Percentiles rank a stretch among this genome's conserved stretches.
These are phyloP conservation scores for Jaltomata sinuosa DNA, from an alignment of 257 asterid genomes.

Conservation along the genomic window DNA sequence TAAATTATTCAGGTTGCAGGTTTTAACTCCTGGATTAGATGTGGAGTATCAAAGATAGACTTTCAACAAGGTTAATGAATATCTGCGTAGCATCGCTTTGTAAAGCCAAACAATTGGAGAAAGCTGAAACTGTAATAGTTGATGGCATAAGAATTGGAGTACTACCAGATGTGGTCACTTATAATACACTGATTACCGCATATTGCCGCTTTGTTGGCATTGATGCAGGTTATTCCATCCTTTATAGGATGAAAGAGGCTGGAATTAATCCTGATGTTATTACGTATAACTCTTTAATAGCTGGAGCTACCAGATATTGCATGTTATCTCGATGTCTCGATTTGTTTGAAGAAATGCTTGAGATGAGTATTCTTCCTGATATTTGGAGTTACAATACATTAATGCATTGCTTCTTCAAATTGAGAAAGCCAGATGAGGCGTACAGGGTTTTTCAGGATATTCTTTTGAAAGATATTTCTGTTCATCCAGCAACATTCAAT, in stretches of 20 bases:
- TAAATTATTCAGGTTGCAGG: neutral
- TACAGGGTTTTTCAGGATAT: conserved; percentile 52
- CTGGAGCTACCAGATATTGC: conserved; percentile 50
- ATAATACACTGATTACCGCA: conserved; percentile 71
- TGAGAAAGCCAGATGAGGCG: conserved; percentile 64
- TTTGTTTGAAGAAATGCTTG: conserved; percentile 69
- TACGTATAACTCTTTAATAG: conserved; percentile 76
- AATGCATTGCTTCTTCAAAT: conserved; percentile 66
- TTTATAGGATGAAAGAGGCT: conserved; percentile 70
- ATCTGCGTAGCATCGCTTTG: conserved; percentile 75
- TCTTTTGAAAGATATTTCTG: conserved; percentile 36
- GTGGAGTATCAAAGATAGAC: conserved; percentile 43
- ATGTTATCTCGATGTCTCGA: conserved; percentile 36
- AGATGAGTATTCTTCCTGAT: conserved; percentile 49
- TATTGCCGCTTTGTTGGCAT: conserved; percentile 59
- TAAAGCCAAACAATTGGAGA: conserved; percentile 61
- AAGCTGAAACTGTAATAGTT: conserved; percentile 71
- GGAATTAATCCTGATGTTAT: conserved; percentile 60
- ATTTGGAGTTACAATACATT: conserved; percentile 79
- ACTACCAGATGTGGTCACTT: conserved; percentile 68
- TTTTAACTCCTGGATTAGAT: conserved; percentile 17
- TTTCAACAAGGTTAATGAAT: conserved; percentile 70
- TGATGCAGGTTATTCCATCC: conserved; percentile 53
- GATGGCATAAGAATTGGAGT: conserved; percentile 79
- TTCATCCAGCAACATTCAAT: conserved; percentile 47